Percentiles rank a stretch among this genome's conserved stretches.
Evolutionary conservation across 768 basidiomycete species (phyloP).

Genomic region (Boletus reticuloceps): DNA sequence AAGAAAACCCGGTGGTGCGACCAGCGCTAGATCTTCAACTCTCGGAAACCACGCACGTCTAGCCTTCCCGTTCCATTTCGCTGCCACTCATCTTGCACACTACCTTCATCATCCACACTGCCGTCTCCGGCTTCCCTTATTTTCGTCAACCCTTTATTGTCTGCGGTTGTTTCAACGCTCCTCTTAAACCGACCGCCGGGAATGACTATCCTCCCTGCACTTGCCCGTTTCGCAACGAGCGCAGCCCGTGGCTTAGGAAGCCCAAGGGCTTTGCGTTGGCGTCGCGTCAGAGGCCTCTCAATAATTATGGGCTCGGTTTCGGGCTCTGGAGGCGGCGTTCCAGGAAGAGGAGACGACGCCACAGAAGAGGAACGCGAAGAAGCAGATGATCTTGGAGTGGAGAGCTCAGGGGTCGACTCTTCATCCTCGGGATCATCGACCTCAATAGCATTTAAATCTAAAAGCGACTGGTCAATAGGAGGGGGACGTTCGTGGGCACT

Average conservation of each 20-base stretch:
- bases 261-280: slow-evolving; percentile 68
- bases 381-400: slow-evolving; percentile 33
- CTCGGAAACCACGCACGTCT: slow-evolving; percentile 76
- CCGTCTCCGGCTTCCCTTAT: slow-evolving; percentile 22
- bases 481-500: slow-evolving; percentile 24
- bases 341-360: slow-evolving; percentile 36
- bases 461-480: slow-evolving; percentile 10
- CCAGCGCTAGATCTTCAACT: slow-evolving; percentile 59
- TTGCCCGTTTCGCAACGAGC: slow-evolving; percentile 25
- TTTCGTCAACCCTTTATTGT: slow-evolving; percentile 12
- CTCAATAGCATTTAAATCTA: slow-evolving; percentile 20
- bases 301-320: slow-evolving; percentile 8
- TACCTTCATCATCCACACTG: slow-evolving; percentile 33
- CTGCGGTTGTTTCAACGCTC: slow-evolving; percentile 13
- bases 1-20: neutral
- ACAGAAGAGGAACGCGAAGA: slow-evolving; percentile 33
- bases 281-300: slow-evolving; percentile 52
- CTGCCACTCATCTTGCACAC: slow-evolving; percentile 50
- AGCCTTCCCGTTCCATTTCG: slow-evolving; percentile 69
- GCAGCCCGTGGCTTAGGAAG: slow-evolving; percentile 54
- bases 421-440: slow-evolving; percentile 31
- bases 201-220: slow-evolving; percentile 58
- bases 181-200: slow-evolving; percentile 57
- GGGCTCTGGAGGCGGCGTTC: slow-evolving; percentile 31
- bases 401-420: slow-evolving; percentile 42